phyloP scores from a whole-genome alignment of 306 rosid species.

The Castanea crenata region DNA sequence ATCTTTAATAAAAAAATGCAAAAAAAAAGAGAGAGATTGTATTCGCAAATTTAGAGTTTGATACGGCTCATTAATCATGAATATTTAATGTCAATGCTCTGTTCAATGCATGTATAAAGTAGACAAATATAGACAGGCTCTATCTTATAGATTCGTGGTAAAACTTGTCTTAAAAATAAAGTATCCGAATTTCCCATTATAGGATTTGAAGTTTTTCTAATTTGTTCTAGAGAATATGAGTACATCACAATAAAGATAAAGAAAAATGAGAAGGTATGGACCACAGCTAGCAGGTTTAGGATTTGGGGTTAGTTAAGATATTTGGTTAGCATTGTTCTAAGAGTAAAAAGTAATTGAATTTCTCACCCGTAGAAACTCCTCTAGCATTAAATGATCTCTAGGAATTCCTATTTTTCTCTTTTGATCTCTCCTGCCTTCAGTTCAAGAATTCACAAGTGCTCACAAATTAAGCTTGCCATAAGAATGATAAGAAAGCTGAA shows the following conservation, averaged over 20 bases:
- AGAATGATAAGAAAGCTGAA: conserved; percentile 34
- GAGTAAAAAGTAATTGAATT: not conserved
- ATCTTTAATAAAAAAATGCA: conserved; percentile 18
- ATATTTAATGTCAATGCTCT: conserved; percentile 16
- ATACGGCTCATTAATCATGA: not conserved
- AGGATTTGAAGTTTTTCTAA: conserved; percentile 22
- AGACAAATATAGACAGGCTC: conserved; percentile 33
- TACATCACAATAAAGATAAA: not conserved
- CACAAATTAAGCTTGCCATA: conserved; percentile 23
- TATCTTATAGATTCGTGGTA: conserved; percentile 23
- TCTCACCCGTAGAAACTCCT: conserved; percentile 31
- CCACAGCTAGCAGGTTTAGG: not conserved
- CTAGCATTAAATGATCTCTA: conserved; percentile 13
- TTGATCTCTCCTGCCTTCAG: conserved; percentile 8
- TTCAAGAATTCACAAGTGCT: conserved; percentile 28
- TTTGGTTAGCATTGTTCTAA: not conserved
- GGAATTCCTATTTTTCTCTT: conserved; percentile 18
- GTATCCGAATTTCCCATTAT: conserved; percentile 26
- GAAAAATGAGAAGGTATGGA: not conserved
- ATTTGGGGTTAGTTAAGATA: not conserved
- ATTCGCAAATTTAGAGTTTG: conserved; percentile 11
- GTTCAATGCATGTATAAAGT: conserved; percentile 28
- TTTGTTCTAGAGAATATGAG: conserved; percentile 3
- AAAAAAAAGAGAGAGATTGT: conserved; percentile 15
- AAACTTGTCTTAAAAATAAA: conserved; percentile 12